Evolutionary conservation across 2,329 filamentous ascomycete species (phyloP), one percentile per base, ranked within the genome.

Genomic region (Exophiala sp.): DNA sequence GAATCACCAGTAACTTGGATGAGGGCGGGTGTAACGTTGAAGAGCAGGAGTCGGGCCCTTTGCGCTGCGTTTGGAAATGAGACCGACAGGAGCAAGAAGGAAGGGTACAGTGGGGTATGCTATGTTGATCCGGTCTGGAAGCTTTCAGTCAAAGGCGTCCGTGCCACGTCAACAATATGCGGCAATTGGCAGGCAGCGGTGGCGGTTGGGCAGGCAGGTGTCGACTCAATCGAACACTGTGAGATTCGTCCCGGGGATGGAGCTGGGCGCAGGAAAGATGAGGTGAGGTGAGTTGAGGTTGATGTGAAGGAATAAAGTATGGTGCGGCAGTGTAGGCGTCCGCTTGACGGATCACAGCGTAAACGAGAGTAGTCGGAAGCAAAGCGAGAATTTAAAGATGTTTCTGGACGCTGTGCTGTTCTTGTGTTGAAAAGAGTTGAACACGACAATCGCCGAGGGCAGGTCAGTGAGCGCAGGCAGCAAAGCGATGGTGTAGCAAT

Each of bases 101-200:
- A 3, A 32, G 14, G 32, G 14, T 19, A 46, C 8, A 23, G 49
- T 52, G 43, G 48, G 37, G 43, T 42, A 35, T 14, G 23, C 16
- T 38, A 48, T 43, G 43, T 30, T 41, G 32, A 39, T 42, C 46
- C 14, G 48, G 49, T 56, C 49, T 52, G 43, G 53, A 55, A 40
- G 27, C 35, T 22, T 35, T 38, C 14, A n/a, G 42, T 52, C 44
- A 48, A 43, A 30, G 35, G 38, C 38, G 46, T 18, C 23, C 16
- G 46, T 50, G 43, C 39, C 42, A 52, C 49, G 32, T 48, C 40
- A 41, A 40, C 23, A 41, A 40, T 30, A 34, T 22, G 42, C 24
- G 38, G 19, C 2, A 41, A 8, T 41, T n/a, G 24, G n/a, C 24
- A n/a, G n/a, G n/a, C n/a, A n/a, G n/a, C 6, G 34, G 34, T 16